Evolutionary conservation across 2,329 filamentous ascomycete species (phyloP).

Genomic region (Aspergillus pseudoterreus): DNA sequence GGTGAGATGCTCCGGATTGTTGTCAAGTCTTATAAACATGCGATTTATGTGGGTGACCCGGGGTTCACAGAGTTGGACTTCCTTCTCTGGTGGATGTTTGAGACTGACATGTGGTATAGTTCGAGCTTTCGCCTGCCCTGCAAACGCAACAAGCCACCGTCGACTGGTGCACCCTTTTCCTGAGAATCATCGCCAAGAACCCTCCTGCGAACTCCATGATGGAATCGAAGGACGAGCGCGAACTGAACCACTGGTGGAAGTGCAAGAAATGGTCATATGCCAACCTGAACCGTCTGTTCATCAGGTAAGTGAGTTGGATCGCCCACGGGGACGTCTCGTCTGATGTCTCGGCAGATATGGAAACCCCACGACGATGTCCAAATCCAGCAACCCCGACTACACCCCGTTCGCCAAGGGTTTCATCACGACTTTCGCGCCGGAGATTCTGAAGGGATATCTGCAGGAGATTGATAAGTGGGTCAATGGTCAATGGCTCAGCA

Average conservation of each 20-base stretch:
- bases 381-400: constrained; percentile 71
- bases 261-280: constrained; percentile 99
- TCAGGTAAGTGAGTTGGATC: constrained; percentile 57
- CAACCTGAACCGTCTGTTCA: constrained; percentile 92
- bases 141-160: constrained; percentile 80
- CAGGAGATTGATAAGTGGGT: constrained; percentile 97
- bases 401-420: constrained; percentile 85
- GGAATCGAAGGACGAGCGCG: constrained; percentile 78
- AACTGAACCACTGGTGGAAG: constrained; percentile 98
- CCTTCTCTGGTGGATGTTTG: neutral
- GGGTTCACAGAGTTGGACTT: neutral
- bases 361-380: constrained; percentile 72
- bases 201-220: constrained; percentile 74
- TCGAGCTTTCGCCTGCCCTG: constrained; percentile 77
- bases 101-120: constrained; percentile 51
- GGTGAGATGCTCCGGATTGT: constrained; percentile 95
- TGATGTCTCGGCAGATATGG: constrained; percentile 64
- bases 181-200: constrained; percentile 82
- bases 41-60: constrained; percentile 72
- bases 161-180: constrained; percentile 93
- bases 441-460: constrained; percentile 93
- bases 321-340: neutral
- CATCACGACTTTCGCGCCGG: constrained; percentile 84
- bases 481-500: constrained; percentile 91
- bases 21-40: constrained; percentile 96